Evolutionary conservation across 805 yeast genomes (phyloP), one percentile per base, ranked within the genome.

Genomic region (Lachancea dasiensis): DNA sequence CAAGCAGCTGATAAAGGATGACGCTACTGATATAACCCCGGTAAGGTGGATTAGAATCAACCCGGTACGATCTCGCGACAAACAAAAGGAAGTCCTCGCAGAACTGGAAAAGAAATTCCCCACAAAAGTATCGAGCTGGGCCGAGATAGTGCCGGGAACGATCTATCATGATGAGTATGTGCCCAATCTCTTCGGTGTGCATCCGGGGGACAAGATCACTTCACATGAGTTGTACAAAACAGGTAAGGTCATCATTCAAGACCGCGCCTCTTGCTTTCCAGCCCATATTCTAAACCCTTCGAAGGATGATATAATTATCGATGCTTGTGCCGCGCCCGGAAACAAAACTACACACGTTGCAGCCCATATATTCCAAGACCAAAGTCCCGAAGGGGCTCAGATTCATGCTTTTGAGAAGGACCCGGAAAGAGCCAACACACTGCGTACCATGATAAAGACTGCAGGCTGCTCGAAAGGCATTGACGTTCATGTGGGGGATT

Each of bases 261-360:
- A 92, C 56, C 68, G 98, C 36, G 96, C 97, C 0, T 87, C 97
- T 1, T 92, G 98, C 58, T 87, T 92, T 55, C 99, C 99, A 0
- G 96, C 94, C 0, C 77, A 76, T 43, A 87, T 92, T 19, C 62
- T 92, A 33, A 68, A 75, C 44, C 85, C 90, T 0, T 39, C 56
- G 1, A 67, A 74, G 3, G 81, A 79, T 31, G 80, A 73, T 41
- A 61, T 68, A 17, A 77, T 87, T 8, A 83, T 92, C 31, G 99
- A 92, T 63, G 82, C 96, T 1, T 89, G 97, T 64, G 89, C 97
- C 2, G 98, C 99, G 0, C 99, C 99, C 4, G 99, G 99, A 4
- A 92, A 92, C 61, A 94, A 92, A 58, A 92, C 99, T 0, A 86
- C 97, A 0, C 97, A 90, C 62, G 64, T 81, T 16, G 95, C 96